Evolutionary conservation across 1,284 basidiomycete species (phyloP), one percentile per base, ranked within the genome.

Genomic region (Papiliotrema fonsecae): DNA sequence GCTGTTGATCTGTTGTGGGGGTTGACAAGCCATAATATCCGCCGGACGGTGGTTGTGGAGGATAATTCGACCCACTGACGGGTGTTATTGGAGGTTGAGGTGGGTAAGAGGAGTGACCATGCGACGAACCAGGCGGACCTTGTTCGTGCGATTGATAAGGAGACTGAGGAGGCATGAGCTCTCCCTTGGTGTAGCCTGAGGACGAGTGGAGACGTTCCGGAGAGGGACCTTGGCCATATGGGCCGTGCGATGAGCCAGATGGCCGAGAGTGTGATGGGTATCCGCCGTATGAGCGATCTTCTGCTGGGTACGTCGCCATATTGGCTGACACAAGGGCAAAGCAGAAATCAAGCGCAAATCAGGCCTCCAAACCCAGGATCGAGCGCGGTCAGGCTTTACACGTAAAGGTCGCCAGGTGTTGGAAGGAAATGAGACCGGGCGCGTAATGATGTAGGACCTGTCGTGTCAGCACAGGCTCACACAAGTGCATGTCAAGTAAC

Each of bases 21-120:
- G 58, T 55, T 21, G 55, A 25, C 34, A 66, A 51, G 31, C 61
- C 61, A 52, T 66, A 68, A 47, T 64, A 67, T 30, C 47, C 48
- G 1, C 53, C 52, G 4, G 50, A 49, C 11, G 55, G 61, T 25
- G 55, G 56, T 41, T 56, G 65, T 39, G 61, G 63, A 16, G 64
- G 67, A 46, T 64, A 65, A n/a, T 48, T 45, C 2, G 57, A 54
- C 6, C 61, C 64, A 44, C 57, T 66, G 41, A 68, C 44, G 6
- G 64, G 65, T 4, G 66, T 64, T 25, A 65, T 61, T 3, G 62
- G 63, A 25, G 61, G 55, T 36, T 47, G 48, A 32, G 49, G 35
- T 13, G 35, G 42, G 21, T 28, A 45, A 6, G 49, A 35, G 19
- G 35, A 35, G 25, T 38, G 35, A 4, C 19, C 19, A 24, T 47